These are phyloP conservation scores for Trametes polyzona DNA, from an alignment of 1,284 basidiomycete genomes.

Conservation along the genomic window DNA sequence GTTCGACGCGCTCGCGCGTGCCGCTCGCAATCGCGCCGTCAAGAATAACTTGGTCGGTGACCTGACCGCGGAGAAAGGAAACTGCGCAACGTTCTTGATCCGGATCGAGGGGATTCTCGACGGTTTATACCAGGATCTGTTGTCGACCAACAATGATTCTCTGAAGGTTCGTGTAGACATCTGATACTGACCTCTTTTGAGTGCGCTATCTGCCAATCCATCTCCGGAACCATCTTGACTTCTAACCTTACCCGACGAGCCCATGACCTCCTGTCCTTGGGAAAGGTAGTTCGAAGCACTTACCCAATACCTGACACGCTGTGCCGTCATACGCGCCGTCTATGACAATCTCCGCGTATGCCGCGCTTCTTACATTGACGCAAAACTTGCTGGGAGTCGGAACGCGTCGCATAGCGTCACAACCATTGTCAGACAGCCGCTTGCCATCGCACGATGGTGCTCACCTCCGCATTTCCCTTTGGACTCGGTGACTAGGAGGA, in stretches of 20 bases:
- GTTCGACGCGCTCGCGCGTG: slow-evolving; percentile 88
- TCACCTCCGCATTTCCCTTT: slow-evolving; percentile 3
- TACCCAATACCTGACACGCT: background rate
- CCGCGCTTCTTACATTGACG: background rate
- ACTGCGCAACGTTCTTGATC: slow-evolving; percentile 78
- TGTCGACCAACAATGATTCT: slow-evolving; percentile 62
- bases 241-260: too few relatives aligned
- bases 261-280: too few relatives aligned
- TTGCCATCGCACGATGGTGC: slow-evolving; percentile 28
- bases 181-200: slow-evolving; percentile 13
- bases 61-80: slow-evolving; percentile 61
- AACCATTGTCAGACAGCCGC: background rate
- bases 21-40: slow-evolving; percentile 68
- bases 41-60: slow-evolving; percentile 67
- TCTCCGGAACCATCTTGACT: background rate
- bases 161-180: slow-evolving; percentile 74
- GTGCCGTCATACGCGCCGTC: background rate
- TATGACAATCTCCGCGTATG: background rate
- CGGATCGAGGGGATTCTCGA: slow-evolving; percentile 89
- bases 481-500: slow-evolving; percentile 13
- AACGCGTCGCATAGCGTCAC: slow-evolving; percentile 6
- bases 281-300: too few relatives aligned
- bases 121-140: slow-evolving; percentile 82
- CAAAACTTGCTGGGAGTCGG: background rate
- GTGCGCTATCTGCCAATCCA: background rate